Percentiles rank a stretch among this genome's conserved stretches.
Conservation (phyloP, 495 filamentous ascomycete species). For the Tuber brumale region DNA sequence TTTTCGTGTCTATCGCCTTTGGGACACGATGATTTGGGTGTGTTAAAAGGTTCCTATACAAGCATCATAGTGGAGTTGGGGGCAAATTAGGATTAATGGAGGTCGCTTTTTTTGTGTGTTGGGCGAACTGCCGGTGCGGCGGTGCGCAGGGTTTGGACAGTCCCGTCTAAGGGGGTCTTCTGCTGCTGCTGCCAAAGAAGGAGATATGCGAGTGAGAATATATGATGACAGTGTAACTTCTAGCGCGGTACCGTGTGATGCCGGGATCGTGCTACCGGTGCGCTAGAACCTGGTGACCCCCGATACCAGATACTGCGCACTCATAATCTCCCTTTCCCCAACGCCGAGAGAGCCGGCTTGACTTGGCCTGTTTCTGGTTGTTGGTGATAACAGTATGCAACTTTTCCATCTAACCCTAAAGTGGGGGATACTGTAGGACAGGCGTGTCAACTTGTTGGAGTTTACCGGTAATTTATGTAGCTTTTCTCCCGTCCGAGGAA, state of each 20-base stretch:
- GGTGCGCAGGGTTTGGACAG: neutral
- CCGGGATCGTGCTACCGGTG: neutral
- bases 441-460: neutral
- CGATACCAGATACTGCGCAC: neutral
- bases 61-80: neutral
- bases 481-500: neutral
- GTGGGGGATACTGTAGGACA: neutral
- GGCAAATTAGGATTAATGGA: neutral
- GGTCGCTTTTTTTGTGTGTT: neutral
- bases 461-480: neutral
- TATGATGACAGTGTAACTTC: neutral
- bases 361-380: too few relatives aligned
- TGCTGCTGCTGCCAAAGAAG: neutral
- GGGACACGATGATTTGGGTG: neutral
- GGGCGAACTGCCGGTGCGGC: neutral
- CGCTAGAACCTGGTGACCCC: neutral
- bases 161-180: neutral
- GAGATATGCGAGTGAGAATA: neutral
- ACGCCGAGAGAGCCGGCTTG: neutral
- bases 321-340: neutral
- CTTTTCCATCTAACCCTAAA: neutral
- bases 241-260: neutral
- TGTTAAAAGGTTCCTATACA: neutral
- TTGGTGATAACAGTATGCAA: neutral
- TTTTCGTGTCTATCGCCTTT: neutral